phyloP scores from a whole-genome alignment of 768 basidiomycete genomes.

The Boletus edulis region DNA sequence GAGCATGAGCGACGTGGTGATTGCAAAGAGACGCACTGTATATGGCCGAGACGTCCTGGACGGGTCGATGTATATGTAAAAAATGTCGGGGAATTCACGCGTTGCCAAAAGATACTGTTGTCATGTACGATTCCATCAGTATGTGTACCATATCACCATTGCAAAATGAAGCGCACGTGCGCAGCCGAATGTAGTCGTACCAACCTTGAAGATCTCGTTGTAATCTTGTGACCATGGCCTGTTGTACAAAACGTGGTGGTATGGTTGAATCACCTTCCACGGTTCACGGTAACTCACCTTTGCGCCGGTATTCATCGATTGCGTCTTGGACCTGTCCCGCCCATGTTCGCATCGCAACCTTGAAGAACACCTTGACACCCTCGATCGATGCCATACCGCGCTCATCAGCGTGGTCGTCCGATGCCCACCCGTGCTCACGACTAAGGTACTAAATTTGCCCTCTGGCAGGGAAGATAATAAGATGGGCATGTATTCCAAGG shows the following conservation, averaged over 20 bases:
- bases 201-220: constrained; percentile 57
- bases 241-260: constrained; percentile 51
- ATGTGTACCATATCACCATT: not conserved
- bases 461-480: constrained; percentile 46
- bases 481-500: constrained; percentile 50
- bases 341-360: constrained; percentile 55
- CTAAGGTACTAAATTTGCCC: constrained; percentile 56
- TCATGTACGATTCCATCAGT: too few species aligned
- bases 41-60: constrained; percentile 64
- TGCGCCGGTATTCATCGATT: constrained; percentile 35
- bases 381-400: constrained; percentile 50
- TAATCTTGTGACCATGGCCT: constrained; percentile 60
- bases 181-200: constrained; percentile 1
- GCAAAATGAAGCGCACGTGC: not conserved
- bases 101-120: constrained; percentile 40
- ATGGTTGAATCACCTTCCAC: constrained; percentile 45
- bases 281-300: constrained; percentile 37
- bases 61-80: constrained; percentile 58
- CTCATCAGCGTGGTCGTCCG: constrained; percentile 61
- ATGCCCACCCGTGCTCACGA: constrained; percentile 65
- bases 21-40: constrained; percentile 42
- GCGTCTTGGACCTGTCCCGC: constrained; percentile 48
- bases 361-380: constrained; percentile 55
- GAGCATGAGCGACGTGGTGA: not conserved
- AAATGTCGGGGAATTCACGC: constrained; percentile 48